Conservation (phyloP, 257 asterid genomes). For the Plantago elongata region DNA sequence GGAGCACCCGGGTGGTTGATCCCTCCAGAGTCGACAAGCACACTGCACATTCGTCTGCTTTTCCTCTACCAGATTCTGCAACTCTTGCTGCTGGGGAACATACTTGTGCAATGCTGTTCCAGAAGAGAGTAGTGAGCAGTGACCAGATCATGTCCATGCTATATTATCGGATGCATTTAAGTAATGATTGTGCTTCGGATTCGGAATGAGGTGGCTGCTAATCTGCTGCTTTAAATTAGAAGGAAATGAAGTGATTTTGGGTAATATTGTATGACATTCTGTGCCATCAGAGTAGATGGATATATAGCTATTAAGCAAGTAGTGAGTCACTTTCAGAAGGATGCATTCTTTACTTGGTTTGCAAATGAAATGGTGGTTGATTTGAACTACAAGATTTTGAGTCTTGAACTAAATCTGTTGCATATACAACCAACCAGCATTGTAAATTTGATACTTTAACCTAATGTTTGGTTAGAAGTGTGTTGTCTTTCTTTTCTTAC, state of each 20-base stretch:
- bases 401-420: conserved; percentile 33
- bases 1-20: conserved; percentile 25
- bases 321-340: conserved; percentile 28
- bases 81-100: background rate
- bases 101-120: background rate
- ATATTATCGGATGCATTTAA: background rate
- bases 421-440: conserved; percentile 26
- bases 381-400: conserved; percentile 11
- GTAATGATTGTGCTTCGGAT: background rate
- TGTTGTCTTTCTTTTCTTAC: no score
- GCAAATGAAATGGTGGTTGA: conserved; percentile 36
- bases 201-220: background rate
- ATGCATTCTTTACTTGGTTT: conserved; percentile 24
- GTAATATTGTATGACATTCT: background rate
- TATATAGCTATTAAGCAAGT: conserved; percentile 17
- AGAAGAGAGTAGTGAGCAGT: conserved; percentile 22
- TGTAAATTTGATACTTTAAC: conserved; percentile 13
- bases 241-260: conserved; percentile 12
- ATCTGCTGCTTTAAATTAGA: background rate
- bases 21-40: conserved; percentile 36
- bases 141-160: conserved; percentile 25
- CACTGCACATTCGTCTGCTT: conserved; percentile 30
- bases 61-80: background rate
- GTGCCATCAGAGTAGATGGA: background rate
- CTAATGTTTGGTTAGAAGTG: no score